Percentiles rank a stretch among this genome's conserved stretches.
These are phyloP conservation scores for Verticillium zaregamsianum DNA, from an alignment of 2,329 filamentous ascomycete genomes.

Conservation along the genomic window DNA sequence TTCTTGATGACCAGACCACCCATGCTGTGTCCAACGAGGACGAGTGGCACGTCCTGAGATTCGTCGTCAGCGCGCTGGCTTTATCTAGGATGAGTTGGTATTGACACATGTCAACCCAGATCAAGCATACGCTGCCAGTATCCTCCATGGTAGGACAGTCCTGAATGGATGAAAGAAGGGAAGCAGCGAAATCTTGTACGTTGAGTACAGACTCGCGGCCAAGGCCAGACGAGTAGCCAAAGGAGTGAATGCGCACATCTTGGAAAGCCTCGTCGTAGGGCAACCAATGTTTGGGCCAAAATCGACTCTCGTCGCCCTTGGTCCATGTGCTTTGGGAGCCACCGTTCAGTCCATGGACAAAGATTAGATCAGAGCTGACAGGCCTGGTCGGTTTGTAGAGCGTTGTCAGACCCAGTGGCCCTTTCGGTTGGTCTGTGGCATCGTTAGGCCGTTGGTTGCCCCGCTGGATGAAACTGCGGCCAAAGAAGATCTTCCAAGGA, in stretches of 20 bases:
- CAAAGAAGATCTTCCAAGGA: too few relatives aligned
- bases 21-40: slow-evolving; percentile 33
- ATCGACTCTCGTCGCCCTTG: slow-evolving; percentile 15
- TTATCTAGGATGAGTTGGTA: too few relatives aligned
- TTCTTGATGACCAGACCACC: slow-evolving; percentile 29
- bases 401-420: slow-evolving; percentile 1
- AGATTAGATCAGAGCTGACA: slow-evolving; percentile 23
- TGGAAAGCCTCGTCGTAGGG: slow-evolving; percentile 22
- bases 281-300: slow-evolving; percentile 31
- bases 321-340: slow-evolving; percentile 30
- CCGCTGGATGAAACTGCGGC: too few relatives aligned
- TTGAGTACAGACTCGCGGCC: slow-evolving; percentile 18
- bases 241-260: slow-evolving; percentile 26
- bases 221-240: slow-evolving; percentile 20
- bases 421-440: too few relatives aligned
- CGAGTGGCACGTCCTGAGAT: slow-evolving; percentile 13
- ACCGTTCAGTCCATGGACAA: slow-evolving; percentile 34
- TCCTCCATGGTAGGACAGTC: slow-evolving; percentile 19
- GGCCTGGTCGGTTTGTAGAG: slow-evolving; percentile 10
- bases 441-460: too few relatives aligned
- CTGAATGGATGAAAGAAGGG: slow-evolving; percentile 21
- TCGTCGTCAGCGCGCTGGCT: too few relatives aligned
- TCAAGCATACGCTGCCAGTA: not conserved
- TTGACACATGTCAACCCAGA: too few relatives aligned
- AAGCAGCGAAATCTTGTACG: slow-evolving; percentile 25